These are phyloP conservation scores for Globisporangium mamillatum DNA, from an alignment of 352 stramenopile species.

Conservation along the genomic window DNA sequence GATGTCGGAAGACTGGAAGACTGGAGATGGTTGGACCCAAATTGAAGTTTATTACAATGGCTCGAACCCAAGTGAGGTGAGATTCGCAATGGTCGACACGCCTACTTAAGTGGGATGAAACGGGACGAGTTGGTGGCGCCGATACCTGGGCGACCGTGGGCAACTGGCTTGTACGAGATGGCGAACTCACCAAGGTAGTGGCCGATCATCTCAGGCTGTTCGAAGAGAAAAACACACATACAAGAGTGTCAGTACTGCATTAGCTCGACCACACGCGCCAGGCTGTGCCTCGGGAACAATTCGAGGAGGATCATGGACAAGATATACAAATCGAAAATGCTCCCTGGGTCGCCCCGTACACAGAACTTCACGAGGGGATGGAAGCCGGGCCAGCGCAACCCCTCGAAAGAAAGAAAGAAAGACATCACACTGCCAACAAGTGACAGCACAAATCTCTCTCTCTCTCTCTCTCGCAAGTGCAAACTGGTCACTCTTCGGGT, in stretches of 20 bases:
- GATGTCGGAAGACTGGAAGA: neutral
- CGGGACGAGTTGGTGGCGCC: conserved; percentile 95
- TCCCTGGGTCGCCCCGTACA: conserved; percentile 89
- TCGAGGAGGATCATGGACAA: conserved; percentile 10
- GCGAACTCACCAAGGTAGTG: conserved; percentile 99
- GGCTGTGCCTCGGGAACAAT: neutral
- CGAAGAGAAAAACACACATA: conserved; percentile 9
- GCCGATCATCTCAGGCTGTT: conserved; percentile 98
- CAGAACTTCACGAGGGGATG: conserved; percentile 85
- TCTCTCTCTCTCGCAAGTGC: neutral
- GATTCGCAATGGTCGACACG: conserved; percentile 23
- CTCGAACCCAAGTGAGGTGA: conserved; percentile 50
- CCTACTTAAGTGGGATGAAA: conserved; percentile 99
- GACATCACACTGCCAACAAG: neutral
- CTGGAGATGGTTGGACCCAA: conserved; percentile 13
- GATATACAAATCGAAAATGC: conserved; percentile 26
- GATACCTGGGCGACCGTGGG: conserved; percentile 98
- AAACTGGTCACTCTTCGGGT: conserved; percentile 62
- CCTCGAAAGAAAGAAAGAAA: neutral
- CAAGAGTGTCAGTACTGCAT: conserved; percentile 22
- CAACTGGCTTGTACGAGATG: conserved; percentile 98
- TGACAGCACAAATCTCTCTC: neutral
- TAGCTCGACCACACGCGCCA: neutral
- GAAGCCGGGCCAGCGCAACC: conserved; percentile 33
- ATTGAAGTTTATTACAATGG: conserved; percentile 83